Percentiles rank a stretch among this genome's conserved stretches.
Evolutionary conservation across 768 basidiomycete genomes (phyloP).

Genomic region (Lactarius evosmus): DNA sequence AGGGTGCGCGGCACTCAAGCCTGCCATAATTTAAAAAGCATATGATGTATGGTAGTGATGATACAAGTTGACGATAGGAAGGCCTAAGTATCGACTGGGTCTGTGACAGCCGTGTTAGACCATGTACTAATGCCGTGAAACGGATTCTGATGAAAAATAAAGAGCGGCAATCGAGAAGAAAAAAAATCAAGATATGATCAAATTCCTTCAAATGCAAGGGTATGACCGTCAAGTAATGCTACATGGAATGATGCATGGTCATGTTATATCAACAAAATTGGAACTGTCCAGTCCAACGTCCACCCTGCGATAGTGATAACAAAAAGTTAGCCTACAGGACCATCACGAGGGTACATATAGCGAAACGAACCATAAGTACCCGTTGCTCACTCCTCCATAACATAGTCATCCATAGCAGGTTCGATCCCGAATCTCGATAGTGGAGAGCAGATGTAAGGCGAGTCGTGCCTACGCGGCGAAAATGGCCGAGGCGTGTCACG

Average conservation of each 20-base stretch:
- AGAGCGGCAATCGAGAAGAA: not conserved
- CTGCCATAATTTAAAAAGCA: not conserved
- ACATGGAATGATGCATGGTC: slow-evolving; percentile 30
- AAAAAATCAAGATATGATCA: slow-evolving; percentile 16
- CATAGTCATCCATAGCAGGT: slow-evolving; percentile 14
- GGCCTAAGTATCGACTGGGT: not conserved
- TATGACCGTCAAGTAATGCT: slow-evolving; percentile 27
- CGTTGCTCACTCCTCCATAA: not conserved
- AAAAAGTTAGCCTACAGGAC: not conserved
- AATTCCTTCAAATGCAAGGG: slow-evolving; percentile 20
- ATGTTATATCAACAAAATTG: slow-evolving; percentile 18
- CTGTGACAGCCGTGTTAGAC: not conserved
- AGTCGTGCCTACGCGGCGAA: slow-evolving; percentile 36
- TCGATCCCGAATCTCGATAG: slow-evolving; percentile 29
- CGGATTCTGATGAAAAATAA: slow-evolving; percentile 7
- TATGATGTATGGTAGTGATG: slow-evolving; percentile 1
- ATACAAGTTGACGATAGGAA: not conserved
- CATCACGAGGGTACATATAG: not conserved
- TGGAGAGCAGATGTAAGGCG: slow-evolving; percentile 34
- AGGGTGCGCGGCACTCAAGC: not conserved
- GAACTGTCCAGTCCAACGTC: slow-evolving; percentile 18
- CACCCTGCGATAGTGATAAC: not conserved
- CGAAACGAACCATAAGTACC: slow-evolving; percentile 10
- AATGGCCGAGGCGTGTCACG: slow-evolving; percentile 40
- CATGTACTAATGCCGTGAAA: not conserved